Evolutionary conservation across 768 basidiomycete species (phyloP).

Genomic region (Psilocybe tampanensis): DNA sequence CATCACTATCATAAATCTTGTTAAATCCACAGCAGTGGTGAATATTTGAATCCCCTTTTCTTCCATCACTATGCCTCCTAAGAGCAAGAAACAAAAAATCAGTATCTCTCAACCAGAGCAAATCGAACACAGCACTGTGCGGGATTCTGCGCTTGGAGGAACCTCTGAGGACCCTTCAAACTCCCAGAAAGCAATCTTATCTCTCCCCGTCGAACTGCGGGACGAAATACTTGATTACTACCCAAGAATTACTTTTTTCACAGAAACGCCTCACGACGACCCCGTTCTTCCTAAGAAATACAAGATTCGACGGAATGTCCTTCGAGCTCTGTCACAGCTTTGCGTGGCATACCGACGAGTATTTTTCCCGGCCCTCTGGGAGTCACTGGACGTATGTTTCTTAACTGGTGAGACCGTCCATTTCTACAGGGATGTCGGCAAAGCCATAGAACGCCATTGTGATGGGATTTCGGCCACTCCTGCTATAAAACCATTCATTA

Average conservation of each 20-base stretch:
- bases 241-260: conserved; percentile 6
- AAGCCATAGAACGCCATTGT: conserved; percentile 13
- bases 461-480: conserved; percentile 15
- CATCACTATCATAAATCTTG: too few relatives aligned
- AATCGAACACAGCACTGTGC: not conserved
- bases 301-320: conserved; percentile 10
- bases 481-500: conserved; percentile 9
- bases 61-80: not conserved
- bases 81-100: conserved; percentile 3
- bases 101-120: not conserved
- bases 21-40: too few relatives aligned
- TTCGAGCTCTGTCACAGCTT: conserved; percentile 21
- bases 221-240: conserved; percentile 13
- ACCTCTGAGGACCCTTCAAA: conserved; percentile 10
- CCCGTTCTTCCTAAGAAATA: conserved; percentile 14
- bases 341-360: conserved; percentile 16
- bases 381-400: conserved; percentile 12
- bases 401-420: not conserved
- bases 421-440: conserved; percentile 1
- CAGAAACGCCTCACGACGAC: not conserved
- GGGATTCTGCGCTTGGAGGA: not conserved
- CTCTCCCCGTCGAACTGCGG: conserved; percentile 11
- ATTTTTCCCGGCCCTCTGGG: conserved; percentile 18
- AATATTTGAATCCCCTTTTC: too few relatives aligned
- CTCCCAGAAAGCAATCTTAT: conserved; percentile 11